Conservation (phyloP, 495 filamentous ascomycete species). For the Penicillium bialowiezense region DNA sequence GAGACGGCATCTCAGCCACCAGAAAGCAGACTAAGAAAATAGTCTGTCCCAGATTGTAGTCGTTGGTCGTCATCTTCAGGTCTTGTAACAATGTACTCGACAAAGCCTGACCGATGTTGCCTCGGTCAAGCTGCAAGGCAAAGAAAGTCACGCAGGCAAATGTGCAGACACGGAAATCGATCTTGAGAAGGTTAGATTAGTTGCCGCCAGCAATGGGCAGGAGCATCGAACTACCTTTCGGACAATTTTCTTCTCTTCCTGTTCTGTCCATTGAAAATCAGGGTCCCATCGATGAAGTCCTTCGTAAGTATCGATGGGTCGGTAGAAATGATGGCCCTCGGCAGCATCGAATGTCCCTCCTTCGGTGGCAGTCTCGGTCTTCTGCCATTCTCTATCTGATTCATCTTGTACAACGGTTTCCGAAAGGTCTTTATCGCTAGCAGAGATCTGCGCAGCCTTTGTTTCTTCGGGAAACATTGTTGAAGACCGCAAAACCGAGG, state of each 20-base stretch:
- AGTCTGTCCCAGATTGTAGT: conserved; percentile 64
- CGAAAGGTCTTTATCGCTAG: not conserved
- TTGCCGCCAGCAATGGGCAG: conserved; percentile 19
- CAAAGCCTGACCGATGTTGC: conserved; percentile 60
- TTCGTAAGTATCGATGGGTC: conserved; percentile 53
- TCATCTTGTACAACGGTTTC: not conserved
- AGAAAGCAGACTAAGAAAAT: conserved; percentile 61
- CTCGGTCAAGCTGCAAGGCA: conserved; percentile 66
- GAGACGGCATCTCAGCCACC: conserved; percentile 57
- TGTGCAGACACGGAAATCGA: conserved; percentile 42
- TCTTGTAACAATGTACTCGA: conserved; percentile 57
- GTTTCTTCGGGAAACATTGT: conserved; percentile 2
- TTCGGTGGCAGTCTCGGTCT: not conserved
- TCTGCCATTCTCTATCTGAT: conserved; percentile 11
- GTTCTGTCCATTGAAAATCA: conserved; percentile 55
- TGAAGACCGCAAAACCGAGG: no score
- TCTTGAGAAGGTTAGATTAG: conserved; percentile 9
- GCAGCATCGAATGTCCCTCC: conserved; percentile 11
- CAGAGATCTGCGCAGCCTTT: conserved; percentile 2
- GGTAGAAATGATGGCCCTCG: conserved; percentile 29
- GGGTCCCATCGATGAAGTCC: conserved; percentile 66
- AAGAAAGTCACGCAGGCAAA: conserved; percentile 51
- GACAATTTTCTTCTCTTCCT: conserved; percentile 50
- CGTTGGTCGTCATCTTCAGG: conserved; percentile 54
- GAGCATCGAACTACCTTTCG: conserved; percentile 10